Conservation (phyloP, 2,329 filamentous ascomycete genomes). For the Podosphaera aphanis region DNA sequence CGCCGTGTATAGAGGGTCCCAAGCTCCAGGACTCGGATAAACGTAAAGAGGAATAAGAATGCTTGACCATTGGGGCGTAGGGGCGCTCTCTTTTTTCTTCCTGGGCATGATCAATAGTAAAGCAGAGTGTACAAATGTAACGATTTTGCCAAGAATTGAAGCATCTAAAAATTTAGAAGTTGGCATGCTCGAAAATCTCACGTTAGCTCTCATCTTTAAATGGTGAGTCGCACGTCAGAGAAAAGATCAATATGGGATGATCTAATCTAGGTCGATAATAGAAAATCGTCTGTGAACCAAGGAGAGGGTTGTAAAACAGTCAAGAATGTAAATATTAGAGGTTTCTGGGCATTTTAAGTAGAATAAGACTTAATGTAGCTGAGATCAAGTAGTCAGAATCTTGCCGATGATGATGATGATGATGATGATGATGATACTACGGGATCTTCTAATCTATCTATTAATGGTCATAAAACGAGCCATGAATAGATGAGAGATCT, state of each 20-base stretch:
- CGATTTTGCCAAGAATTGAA: not conserved
- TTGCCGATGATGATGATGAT: too few species aligned
- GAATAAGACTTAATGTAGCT: not conserved
- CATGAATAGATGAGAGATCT: not conserved
- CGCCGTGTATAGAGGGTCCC: conserved; percentile 6
- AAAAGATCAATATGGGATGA: not conserved
- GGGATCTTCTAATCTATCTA: not conserved
- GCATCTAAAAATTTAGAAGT: not conserved
- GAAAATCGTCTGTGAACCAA: not conserved
- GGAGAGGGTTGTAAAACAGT: not conserved
- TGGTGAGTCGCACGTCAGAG: not conserved
- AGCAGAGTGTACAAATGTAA: not conserved
- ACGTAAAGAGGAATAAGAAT: conserved; percentile 10
- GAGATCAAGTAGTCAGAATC: not conserved
- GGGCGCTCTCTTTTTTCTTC: not conserved
- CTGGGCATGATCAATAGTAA: not conserved
- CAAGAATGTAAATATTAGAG: not conserved
- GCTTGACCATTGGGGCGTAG: conserved; percentile 2
- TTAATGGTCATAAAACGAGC: not conserved
- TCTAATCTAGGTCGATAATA: not conserved
- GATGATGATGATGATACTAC: not conserved
- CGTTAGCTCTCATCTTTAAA: not conserved
- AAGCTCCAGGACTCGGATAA: conserved; percentile 7
- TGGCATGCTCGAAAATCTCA: not conserved
- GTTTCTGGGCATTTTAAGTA: not conserved